Evolutionary conservation across 2,329 filamentous ascomycete species (phyloP), one percentile per base, ranked within the genome.

Genomic region (Fusarium verrucosum): DNA sequence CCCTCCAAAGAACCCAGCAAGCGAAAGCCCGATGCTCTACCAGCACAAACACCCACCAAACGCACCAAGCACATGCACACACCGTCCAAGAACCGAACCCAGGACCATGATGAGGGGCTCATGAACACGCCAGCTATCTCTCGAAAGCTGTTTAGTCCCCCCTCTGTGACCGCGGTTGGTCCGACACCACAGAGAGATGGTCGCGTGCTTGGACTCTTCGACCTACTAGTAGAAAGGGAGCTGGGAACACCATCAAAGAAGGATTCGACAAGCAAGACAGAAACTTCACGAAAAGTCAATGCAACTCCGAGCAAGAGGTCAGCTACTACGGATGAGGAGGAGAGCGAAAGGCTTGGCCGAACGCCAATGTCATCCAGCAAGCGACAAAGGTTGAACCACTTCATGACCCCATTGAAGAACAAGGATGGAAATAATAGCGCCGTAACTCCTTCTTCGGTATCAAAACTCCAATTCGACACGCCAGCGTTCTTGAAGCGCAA

Each of bases 101-200:
- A 49, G 23, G 25, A 66, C 25, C 74, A 78, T 36, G 76, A 80
- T 38, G 71, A 79, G 20, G 80, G 83, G 35, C 76, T 81, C 45
- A 80, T 81, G 70, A 79, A 80, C 38, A 88, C 87, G 3, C 87
- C 88, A 3, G 83, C 83, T 2, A 79, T 83, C 38, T 80, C 83
- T 33, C 81, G 86, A 26, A 86, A 83, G 56, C 79, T 89, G 7
- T 89, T 89, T 71, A 87, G 85, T 54, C 85, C 87, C 2, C 77
- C 77, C 1, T 80, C 83, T 11, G 85, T 86, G 4, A 87, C 85
- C 7, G 85, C 83, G 1, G 85, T 95, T 60, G 91, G 90, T 4
- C 92, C 92, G 2, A 95, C 92, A 13, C 92, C 92, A 4, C 92
- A 94, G 71, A 87, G 88, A 61, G 90, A 94, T 73, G 92, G 92